phyloP scores from a whole-genome alignment of 306 rosid genomes.

The Quercus berberidifolia region DNA sequence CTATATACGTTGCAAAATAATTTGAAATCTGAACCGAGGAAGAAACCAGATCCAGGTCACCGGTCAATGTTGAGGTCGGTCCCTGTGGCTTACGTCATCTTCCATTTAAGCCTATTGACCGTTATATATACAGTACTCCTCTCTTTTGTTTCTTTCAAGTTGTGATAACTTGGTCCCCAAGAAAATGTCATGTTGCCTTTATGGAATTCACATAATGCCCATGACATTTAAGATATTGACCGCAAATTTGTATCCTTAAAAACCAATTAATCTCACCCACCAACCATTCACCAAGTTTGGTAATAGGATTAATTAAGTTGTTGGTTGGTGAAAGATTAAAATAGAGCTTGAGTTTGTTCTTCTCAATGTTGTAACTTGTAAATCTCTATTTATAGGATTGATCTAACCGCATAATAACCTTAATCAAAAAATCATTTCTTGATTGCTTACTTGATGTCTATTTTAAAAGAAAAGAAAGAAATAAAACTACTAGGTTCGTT shows the following conservation, averaged over 20 bases:
- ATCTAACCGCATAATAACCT: too few species aligned
- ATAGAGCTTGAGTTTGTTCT: neutral
- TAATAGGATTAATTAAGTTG: neutral
- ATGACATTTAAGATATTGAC: neutral
- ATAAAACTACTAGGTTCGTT: too few species aligned
- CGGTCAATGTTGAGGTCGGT: neutral
- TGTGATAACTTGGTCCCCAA: conserved; percentile 22
- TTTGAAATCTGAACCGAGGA: neutral
- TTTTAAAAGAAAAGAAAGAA: too few species aligned
- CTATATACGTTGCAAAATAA: too few species aligned
- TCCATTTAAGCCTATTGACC: neutral
- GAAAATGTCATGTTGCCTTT: neutral
- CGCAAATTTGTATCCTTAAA: neutral
- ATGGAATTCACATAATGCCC: conserved; percentile 23
- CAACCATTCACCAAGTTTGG: neutral
- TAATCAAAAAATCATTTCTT: too few species aligned
- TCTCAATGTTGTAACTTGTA: too few species aligned
- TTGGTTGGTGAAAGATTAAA: neutral
- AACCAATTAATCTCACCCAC: neutral
- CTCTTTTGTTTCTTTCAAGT: neutral
- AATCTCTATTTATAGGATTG: neutral
- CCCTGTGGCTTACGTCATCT: conserved; percentile 17
- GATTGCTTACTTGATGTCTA: too few species aligned
- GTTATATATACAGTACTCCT: neutral
- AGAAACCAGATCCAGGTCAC: neutral